Evolutionary conservation across 2,329 filamentous ascomycete species (phyloP), one percentile per base, ranked within the genome.

Genomic region (Xylaria polymorpha): DNA sequence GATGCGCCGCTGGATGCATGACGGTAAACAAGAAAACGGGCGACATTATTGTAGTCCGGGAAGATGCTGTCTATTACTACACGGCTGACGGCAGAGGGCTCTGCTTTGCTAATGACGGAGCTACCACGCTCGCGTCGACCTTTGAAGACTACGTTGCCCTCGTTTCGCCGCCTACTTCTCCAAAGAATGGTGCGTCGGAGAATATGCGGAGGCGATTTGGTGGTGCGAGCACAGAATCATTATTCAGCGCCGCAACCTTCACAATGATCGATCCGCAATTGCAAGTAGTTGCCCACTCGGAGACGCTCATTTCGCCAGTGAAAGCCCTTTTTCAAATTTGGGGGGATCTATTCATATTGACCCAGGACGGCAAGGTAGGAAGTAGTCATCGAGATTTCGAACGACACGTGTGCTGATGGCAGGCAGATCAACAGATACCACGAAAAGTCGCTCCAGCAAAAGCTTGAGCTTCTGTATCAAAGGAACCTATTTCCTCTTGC

Each of bases 51-150:
- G 91, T 99, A n/a, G 96, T 92, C 0, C 86, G 96, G 69, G 94
- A 98, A 74, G 97, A 99, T 86, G 96, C 95, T 8, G 92, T 99
- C 63, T 98, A 98, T 81, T 94, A 93, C 68, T 99, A 98, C 80
- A 92, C 91, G 0, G 83, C 92, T 0, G 92, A 96, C 67, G 95
- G 95, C 0, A 89, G 94, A 68, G 94, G 94, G 0, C 91, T 94
- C 0, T 95, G 94, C 48, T 94, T 93, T 80, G 94, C 94, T 0
- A 98, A 97, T 77, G 95, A 99, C 78, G 92, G 93, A 5, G 90
- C 92, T 7, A 99, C 99, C 82, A 94, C 91, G 74, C 85, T 93
- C 64, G 88, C 98, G 43, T 86, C 88, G 53, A 88, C 92, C 15
- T 96, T 92, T 80, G 89, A 91, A 66, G 92, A 97, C 75, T 98